These are phyloP conservation scores for Fusarium zealandicum DNA, from an alignment of 2,329 filamentous ascomycete genomes.

Conservation along the genomic window DNA sequence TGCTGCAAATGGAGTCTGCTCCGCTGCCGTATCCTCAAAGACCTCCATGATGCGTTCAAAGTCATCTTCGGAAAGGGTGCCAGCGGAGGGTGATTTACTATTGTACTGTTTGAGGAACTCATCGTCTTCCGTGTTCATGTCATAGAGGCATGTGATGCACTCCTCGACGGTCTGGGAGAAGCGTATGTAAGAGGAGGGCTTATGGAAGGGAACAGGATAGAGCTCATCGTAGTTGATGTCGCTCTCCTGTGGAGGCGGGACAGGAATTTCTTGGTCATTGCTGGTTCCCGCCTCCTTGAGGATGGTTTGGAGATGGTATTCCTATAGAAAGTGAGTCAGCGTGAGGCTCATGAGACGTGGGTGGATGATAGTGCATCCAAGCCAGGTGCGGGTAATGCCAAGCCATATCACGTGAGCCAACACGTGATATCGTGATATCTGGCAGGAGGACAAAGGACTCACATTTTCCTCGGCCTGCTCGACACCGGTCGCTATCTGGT, in stretches of 20 bases:
- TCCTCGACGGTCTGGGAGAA: conserved; percentile 99
- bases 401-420: conserved; percentile 51
- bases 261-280: conserved; percentile 68
- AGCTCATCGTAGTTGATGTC: conserved; percentile 85
- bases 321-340: conserved; percentile 61
- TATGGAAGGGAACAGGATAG: conserved; percentile 79
- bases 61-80: conserved; percentile 82
- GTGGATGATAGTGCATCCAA: conserved; percentile 29
- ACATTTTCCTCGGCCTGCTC: conserved; percentile 98
- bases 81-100: conserved; percentile 69
- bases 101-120: conserved; percentile 86
- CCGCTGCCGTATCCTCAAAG: conserved; percentile 85
- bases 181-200: conserved; percentile 92
- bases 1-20: conserved; percentile 86
- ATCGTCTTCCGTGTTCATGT: conserved; percentile 92
- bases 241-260: conserved; percentile 69
- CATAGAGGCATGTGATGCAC: conserved; percentile 88
- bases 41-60: conserved; percentile 96
- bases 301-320: conserved; percentile 93
- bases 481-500: conserved; percentile 93
- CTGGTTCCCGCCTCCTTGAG: conserved; percentile 63
- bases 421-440: conserved; percentile 58
- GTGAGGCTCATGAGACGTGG: conserved; percentile 13
- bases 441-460: conserved; percentile 57
- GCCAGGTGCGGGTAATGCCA: not conserved